phyloP scores from a whole-genome alignment of 805 yeast genomes.

The Sugiyamaella mastotermitis region DNA sequence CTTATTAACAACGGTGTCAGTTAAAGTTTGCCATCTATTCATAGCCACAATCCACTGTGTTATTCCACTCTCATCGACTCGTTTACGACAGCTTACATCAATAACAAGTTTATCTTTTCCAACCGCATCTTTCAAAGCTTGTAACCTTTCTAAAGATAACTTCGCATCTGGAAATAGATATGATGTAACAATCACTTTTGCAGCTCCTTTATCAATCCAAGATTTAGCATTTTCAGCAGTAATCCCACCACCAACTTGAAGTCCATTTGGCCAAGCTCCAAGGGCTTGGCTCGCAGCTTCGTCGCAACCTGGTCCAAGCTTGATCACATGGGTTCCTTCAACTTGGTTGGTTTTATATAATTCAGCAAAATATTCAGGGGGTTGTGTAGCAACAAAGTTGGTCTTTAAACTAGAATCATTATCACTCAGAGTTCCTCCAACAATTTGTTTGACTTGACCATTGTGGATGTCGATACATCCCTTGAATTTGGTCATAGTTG shows the following conservation, averaged over 20 bases:
- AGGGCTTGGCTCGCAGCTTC: conserved; percentile 76
- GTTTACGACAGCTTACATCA: conserved; percentile 72
- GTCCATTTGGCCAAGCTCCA: conserved; percentile 57
- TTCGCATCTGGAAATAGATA: conserved; percentile 73
- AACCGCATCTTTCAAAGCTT: conserved; percentile 43
- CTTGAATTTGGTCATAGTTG: conserved; percentile 71
- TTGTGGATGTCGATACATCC: conserved; percentile 95
- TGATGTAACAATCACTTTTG: conserved; percentile 86
- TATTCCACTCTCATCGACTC: conserved; percentile 23
- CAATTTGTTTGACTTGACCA: conserved; percentile 95
- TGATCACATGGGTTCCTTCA: conserved; percentile 85
- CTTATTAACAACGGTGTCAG: conserved; percentile 51
- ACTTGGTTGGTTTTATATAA: conserved; percentile 58
- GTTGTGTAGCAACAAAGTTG: conserved; percentile 71
- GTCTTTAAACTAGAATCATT: conserved; percentile 44
- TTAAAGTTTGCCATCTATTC: conserved; percentile 94
- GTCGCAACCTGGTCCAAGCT: conserved; percentile 80
- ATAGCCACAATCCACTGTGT: conserved; percentile 87
- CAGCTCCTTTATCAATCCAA: conserved; percentile 73
- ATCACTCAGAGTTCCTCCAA: conserved; percentile 78
- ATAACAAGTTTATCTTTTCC: conserved; percentile 70
- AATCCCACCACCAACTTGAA: conserved; percentile 95
- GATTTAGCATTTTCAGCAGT: conserved; percentile 60
- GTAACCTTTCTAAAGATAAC: conserved; percentile 47
- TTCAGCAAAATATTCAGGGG: conserved; percentile 68